Conservation (phyloP, 768 basidiomycete species). For the Dentipellis sp. region DNA sequence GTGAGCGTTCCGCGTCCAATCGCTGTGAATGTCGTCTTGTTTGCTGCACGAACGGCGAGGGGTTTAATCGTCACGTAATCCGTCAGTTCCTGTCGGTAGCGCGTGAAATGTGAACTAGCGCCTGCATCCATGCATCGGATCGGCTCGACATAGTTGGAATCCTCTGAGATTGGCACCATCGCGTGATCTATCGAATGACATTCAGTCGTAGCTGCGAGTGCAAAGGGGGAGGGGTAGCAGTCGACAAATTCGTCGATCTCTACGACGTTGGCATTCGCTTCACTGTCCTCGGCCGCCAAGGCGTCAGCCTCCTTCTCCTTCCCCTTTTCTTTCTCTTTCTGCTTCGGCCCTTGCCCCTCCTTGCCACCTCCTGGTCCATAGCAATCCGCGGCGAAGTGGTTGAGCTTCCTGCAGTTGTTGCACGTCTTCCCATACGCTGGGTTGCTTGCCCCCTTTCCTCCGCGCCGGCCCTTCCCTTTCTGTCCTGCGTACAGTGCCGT, state of each 20-base stretch:
- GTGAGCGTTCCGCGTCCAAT: neutral
- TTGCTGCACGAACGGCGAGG: neutral
- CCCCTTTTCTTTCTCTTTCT: slow-evolving; percentile 9
- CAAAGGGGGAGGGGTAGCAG: neutral
- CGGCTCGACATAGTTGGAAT: neutral
- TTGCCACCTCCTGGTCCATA: slow-evolving; percentile 26
- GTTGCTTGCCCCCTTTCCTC: neutral
- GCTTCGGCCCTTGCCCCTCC: slow-evolving; percentile 26
- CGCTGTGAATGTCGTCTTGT: neutral
- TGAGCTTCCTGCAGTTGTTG: slow-evolving; percentile 20
- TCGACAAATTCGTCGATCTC: neutral
- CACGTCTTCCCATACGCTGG: slow-evolving; percentile 14
- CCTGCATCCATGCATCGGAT: neutral
- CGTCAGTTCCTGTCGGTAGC: neutral
- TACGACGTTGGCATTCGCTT: no score
- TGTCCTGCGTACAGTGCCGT: neutral
- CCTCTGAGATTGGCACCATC: no score
- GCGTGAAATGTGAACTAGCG: neutral
- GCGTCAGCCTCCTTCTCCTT: neutral
- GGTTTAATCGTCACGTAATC: neutral
- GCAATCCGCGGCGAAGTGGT: slow-evolving; percentile 22
- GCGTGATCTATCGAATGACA: no score
- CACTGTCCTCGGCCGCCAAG: no score
- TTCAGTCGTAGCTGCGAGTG: neutral
- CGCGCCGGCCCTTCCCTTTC: neutral